These are phyloP conservation scores for Gossypium arboreum DNA, from an alignment of 345 rosid genomes.

Conservation along the genomic window DNA sequence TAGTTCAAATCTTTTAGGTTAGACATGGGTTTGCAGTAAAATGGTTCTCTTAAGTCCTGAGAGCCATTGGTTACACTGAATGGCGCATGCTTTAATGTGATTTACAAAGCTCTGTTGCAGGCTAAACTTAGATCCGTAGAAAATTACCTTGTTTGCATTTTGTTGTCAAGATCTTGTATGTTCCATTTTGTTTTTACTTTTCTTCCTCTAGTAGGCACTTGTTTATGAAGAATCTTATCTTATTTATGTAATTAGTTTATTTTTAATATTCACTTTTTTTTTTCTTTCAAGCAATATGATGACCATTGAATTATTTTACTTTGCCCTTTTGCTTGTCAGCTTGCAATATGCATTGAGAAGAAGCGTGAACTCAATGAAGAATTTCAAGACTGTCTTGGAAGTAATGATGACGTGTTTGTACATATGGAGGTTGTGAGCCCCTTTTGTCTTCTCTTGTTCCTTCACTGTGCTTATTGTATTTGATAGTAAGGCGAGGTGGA, in stretches of 20 bases:
- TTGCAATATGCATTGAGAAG: slow-evolving; percentile 92
- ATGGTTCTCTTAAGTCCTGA: neutral
- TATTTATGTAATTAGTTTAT: neutral
- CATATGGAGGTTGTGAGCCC: slow-evolving; percentile 36
- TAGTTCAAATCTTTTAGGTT: neutral
- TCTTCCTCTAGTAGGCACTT: slow-evolving; percentile 1
- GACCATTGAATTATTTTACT: slow-evolving; percentile 12
- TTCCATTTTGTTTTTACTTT: neutral
- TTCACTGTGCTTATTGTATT: slow-evolving; percentile 19
- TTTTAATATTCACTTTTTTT: neutral
- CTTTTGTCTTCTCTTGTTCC: slow-evolving; percentile 17
- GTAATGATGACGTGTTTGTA: slow-evolving; percentile 43
- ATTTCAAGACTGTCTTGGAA: slow-evolving; percentile 79
- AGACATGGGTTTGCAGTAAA: neutral
- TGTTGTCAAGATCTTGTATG: neutral
- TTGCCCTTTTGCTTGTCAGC: slow-evolving; percentile 44
- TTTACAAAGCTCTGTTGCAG: neutral
- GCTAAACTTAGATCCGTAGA: neutral
- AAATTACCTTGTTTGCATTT: neutral
- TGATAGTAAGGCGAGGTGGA: neutral
- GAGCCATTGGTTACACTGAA: neutral
- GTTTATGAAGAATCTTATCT: slow-evolving; percentile 8
- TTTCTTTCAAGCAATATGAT: neutral
- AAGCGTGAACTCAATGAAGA: slow-evolving; percentile 81
- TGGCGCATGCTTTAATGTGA: neutral